Conservation (phyloP, 2,329 filamentous ascomycete genomes). For the Fusarium tupiense region DNA sequence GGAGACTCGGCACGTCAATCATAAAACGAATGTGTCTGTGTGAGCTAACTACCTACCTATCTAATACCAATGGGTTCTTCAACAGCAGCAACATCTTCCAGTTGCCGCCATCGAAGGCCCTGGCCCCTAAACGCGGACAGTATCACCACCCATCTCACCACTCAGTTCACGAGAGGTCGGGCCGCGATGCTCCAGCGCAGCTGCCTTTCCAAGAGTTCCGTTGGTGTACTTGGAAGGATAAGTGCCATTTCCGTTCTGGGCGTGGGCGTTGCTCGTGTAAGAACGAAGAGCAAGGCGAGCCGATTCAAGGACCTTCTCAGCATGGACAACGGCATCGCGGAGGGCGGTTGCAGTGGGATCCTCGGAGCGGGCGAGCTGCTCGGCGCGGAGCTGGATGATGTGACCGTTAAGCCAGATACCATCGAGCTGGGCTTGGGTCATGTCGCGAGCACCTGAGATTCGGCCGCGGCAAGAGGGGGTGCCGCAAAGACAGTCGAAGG, state of each 20-base stretch:
- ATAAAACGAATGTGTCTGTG: conserved; percentile 11
- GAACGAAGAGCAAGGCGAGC: conserved; percentile 55
- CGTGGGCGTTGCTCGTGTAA: conserved; percentile 44
- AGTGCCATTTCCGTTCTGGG: conserved; percentile 30
- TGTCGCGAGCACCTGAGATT: conserved; percentile 71
- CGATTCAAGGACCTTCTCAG: conserved; percentile 58
- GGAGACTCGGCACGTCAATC: not conserved
- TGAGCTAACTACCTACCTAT: conserved; percentile 5
- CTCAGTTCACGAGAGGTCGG: conserved; percentile 64
- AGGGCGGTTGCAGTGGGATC: conserved; percentile 57
- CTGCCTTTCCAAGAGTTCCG: conserved; percentile 39
- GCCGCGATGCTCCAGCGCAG: conserved; percentile 51
- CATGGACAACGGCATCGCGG: conserved; percentile 54
- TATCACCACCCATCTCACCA: conserved; percentile 72
- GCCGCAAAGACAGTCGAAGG: conserved; percentile 73
- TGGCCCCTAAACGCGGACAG: conserved; percentile 45
- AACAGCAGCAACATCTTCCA: conserved; percentile 16
- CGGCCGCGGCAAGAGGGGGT: conserved; percentile 65
- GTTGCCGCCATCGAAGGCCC: conserved; percentile 6
- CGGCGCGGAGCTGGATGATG: conserved; percentile 65
- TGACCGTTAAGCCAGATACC: conserved; percentile 71
- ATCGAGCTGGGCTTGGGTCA: conserved; percentile 62
- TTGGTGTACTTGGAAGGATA: conserved; percentile 31
- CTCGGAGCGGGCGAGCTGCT: conserved; percentile 43
- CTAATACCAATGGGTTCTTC: conserved; percentile 18